Conservation (phyloP, 768 basidiomycete genomes). For the Suillus alpinus region DNA sequence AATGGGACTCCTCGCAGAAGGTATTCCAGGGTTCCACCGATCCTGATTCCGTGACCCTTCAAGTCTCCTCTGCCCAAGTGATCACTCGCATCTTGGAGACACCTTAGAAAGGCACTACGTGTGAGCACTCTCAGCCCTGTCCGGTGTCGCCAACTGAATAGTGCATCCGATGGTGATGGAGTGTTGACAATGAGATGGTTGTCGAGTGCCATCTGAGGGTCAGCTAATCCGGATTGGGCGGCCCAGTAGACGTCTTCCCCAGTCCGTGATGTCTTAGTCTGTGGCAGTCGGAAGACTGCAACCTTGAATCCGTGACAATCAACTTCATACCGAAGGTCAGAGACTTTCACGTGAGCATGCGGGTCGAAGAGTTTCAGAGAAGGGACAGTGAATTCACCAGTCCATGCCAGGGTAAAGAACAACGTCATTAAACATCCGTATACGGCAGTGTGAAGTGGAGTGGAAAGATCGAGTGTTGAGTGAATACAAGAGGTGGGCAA, state of each 20-base stretch:
- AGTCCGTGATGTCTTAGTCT: conserved; percentile 22
- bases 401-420: background rate
- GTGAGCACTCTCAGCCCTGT: background rate
- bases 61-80: conserved; percentile 15
- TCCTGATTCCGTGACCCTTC: conserved; percentile 29
- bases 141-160: conserved; percentile 23
- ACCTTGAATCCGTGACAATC: conserved; percentile 4
- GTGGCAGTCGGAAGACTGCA: conserved; percentile 29
- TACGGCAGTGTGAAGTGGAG: background rate
- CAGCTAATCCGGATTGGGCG: conserved; percentile 20
- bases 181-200: conserved; percentile 20
- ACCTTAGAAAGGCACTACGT: background rate
- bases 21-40: conserved; percentile 28
- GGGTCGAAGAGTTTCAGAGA: background rate
- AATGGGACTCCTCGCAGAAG: conserved; percentile 27
- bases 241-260: conserved; percentile 37
- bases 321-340: conserved; percentile 37
- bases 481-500: too few relatives aligned
- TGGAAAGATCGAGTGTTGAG: too few relatives aligned
- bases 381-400: background rate
- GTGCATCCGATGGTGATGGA: conserved; percentile 27
- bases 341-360: background rate
- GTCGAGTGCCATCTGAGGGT: conserved; percentile 12
- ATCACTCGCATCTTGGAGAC: background rate
- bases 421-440: background rate